Evolutionary conservation across 1,284 basidiomycete species (phyloP).

Genomic region (Fomes fomentarius): DNA sequence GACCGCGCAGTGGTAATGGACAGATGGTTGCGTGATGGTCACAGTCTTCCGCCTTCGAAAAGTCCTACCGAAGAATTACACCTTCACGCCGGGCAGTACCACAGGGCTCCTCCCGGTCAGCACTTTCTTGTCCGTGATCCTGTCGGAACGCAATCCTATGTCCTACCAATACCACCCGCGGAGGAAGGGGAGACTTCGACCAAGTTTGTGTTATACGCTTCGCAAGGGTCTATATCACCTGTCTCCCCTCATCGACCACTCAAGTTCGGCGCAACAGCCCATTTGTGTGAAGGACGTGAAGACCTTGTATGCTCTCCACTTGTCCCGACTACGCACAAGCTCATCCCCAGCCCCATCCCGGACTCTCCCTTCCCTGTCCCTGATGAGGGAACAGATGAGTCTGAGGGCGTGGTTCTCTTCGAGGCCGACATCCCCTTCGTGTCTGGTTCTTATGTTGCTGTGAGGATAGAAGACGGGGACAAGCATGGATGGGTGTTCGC

Average conservation of each 20-base stretch:
- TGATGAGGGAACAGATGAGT: slow-evolving; percentile 70
- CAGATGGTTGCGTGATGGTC: slow-evolving; percentile 68
- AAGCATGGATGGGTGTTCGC: slow-evolving; percentile 68
- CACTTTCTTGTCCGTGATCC: slow-evolving; percentile 50
- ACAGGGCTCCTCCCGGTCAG: slow-evolving; percentile 39
- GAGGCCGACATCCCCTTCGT: slow-evolving; percentile 46
- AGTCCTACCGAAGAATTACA: slow-evolving; percentile 13
- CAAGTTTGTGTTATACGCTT: slow-evolving; percentile 59
- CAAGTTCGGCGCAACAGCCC: slow-evolving; percentile 48
- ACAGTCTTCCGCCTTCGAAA: slow-evolving; percentile 38
- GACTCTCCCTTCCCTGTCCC: slow-evolving; percentile 63
- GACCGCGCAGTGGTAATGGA: slow-evolving; percentile 50
- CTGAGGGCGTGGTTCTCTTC: slow-evolving; percentile 69
- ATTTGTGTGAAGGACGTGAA: slow-evolving; percentile 40
- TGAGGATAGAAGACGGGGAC: slow-evolving; percentile 53
- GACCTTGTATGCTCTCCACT: slow-evolving; percentile 42
- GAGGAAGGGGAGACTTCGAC: slow-evolving; percentile 8
- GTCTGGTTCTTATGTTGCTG: slow-evolving; percentile 47
- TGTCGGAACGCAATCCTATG: slow-evolving; percentile 45
- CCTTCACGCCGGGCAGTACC: slow-evolving; percentile 34
- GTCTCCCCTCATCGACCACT: slow-evolving; percentile 50
- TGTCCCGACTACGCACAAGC: slow-evolving; percentile 50
- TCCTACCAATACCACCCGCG: slow-evolving; percentile 47
- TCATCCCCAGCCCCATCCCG: slow-evolving; percentile 62
- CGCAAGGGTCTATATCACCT: slow-evolving; percentile 54